Evolutionary conservation across 441 rosid species (phyloP).

Genomic region (Melastoma candidum): DNA sequence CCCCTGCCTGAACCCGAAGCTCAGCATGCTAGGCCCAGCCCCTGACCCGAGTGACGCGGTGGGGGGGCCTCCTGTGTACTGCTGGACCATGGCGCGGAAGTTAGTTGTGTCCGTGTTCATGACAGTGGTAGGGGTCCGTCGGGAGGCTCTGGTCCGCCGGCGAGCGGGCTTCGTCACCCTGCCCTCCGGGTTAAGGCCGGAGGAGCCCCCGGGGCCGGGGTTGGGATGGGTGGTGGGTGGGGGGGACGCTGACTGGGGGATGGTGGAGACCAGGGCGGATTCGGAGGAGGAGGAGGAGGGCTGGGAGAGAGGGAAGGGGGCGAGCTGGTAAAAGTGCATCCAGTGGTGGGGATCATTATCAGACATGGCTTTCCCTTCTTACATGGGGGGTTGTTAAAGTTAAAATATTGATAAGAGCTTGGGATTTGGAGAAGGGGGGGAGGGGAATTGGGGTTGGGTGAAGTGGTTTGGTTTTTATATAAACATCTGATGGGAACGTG

Average conservation of each 20-base stretch:
- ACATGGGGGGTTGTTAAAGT: not conserved
- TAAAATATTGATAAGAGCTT: no score
- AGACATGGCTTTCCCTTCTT: constrained; percentile 33
- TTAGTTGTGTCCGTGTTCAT: constrained; percentile 75
- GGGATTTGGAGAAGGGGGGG: not conserved
- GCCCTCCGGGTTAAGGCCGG: constrained; percentile 40
- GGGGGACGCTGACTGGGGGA: not conserved
- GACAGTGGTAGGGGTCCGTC: constrained; percentile 84
- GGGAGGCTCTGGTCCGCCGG: constrained; percentile 70
- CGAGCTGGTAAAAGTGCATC: constrained; percentile 39
- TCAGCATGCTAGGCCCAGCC: constrained; percentile 10
- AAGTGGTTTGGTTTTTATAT: no score
- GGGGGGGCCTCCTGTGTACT: constrained; percentile 92
- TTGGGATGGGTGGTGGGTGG: not conserved
- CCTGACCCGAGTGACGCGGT: constrained; percentile 29
- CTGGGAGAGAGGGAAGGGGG: constrained; percentile 7
- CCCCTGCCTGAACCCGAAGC: constrained; percentile 21
- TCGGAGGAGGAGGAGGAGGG: constrained; percentile 8
- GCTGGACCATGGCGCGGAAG: constrained; percentile 91
- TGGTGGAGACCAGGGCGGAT: constrained; percentile 6
- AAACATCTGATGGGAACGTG: no score
- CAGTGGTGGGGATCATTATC: constrained; percentile 27
- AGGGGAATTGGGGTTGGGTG: not conserved
- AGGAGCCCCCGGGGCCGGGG: not conserved
- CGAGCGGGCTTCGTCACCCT: constrained; percentile 68